Base-by-base conservation (phyloP, 1,139 yeast species). In the Wickerhamomyces sp. region DNA sequence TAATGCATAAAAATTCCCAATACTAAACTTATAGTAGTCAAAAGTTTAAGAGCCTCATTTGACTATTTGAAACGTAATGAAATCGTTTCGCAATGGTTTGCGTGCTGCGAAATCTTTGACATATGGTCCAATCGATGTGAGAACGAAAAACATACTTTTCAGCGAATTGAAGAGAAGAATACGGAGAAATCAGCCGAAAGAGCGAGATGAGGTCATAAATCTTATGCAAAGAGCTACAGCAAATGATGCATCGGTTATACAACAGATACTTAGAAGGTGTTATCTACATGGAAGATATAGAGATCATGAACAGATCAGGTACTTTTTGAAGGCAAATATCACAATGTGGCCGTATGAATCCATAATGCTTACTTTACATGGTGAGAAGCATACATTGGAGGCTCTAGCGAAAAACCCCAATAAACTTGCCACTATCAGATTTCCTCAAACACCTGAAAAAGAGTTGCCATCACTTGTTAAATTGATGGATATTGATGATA, bases 271-370 rank as follows among this genome's bases (percentile, higher is more conserved):
- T 13, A 26, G 32, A 22, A 33, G 51, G 16, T 46, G 48, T 37
- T 49, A 52, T 28, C 36, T 48, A 1, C 39, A 42, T n/a, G 54
- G 47, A 5, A 31, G 36, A 20, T 51, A 46, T 28, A 29, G 48
- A 20, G 51, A 51, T 20, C 51, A 48, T 22, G 45, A 44, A 15
- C 35, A 19, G 5, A 40, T 52, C 6, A 26, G 52, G 10, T 45
- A 38, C 28, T 52, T 52, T 28, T 40, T 52, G 7, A 44, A 45
- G 27, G 48, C 45, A 4, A 38, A 46, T 12, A 38, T 50, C 17
- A 39, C 41, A 3, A 29, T 34, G 12, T 51, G 57, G 57, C 57
- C 55, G 1, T n/a, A 28, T 24, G 52, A 50, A 22, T 37, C 40
- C 12, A 29, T 44, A 2, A 16, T 43, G 6, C 40, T 33, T 2